Evolutionary conservation across 2,329 filamentous ascomycete species (phyloP).

Genomic region (Gnomoniopsis sp.): DNA sequence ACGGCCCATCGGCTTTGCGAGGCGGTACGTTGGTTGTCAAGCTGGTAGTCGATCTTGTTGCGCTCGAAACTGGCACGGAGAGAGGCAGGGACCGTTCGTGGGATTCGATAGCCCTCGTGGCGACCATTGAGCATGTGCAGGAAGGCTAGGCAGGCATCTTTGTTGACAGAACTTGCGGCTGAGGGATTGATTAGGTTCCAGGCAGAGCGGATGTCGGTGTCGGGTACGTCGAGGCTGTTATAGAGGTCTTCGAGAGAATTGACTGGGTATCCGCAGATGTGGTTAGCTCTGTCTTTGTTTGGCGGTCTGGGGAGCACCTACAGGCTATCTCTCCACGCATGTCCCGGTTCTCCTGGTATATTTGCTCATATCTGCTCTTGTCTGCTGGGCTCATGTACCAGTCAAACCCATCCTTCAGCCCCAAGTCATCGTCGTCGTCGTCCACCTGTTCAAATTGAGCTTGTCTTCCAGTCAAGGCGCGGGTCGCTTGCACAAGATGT

Average conservation of each 20-base stretch:
- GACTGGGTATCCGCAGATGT: slow-evolving; percentile 48
- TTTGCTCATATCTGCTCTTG: slow-evolving; percentile 93
- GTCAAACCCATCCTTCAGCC: slow-evolving; percentile 94
- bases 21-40: slow-evolving; percentile 67
- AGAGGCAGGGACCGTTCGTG: slow-evolving; percentile 86
- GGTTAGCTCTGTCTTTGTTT: slow-evolving; percentile 14
- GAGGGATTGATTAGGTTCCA: slow-evolving; percentile 98
- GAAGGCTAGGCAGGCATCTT: slow-evolving; percentile 92
- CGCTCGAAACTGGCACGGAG: slow-evolving; percentile 89
- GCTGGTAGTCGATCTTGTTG: slow-evolving; percentile 93
- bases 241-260: slow-evolving; percentile 79
- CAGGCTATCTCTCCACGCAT: slow-evolving; percentile 79
- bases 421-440: slow-evolving; percentile 76
- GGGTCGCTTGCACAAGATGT: slow-evolving; percentile 79
- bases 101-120: slow-evolving; percentile 92
- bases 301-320: slow-evolving; percentile 27
- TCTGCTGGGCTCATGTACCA: slow-evolving; percentile 98
- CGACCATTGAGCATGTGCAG: slow-evolving; percentile 95
- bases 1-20: slow-evolving; percentile 75
- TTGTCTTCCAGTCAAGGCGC: slow-evolving; percentile 75
- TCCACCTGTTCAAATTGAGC: slow-evolving; percentile 82
- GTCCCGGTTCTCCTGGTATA: slow-evolving; percentile 90
- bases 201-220: slow-evolving; percentile 80
- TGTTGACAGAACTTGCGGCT: slow-evolving; percentile 77
- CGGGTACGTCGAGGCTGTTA: slow-evolving; percentile 69